phyloP scores from a whole-genome alignment of 352 stramenopile genomes.

The Phytophthora palmivora region DNA sequence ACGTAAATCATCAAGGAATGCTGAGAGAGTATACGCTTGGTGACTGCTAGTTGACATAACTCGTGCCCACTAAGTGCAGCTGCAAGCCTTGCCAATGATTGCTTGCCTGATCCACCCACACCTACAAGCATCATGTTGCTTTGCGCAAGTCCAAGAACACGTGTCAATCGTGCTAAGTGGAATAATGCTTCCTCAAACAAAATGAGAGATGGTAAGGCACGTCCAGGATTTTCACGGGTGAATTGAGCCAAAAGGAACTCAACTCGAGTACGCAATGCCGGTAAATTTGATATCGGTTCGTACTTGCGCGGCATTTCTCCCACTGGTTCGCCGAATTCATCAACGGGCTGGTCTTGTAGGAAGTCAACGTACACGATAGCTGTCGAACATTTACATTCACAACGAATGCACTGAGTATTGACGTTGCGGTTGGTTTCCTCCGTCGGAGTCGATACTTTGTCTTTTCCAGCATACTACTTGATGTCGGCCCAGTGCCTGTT shows the following conservation, averaged over 20 bases:
- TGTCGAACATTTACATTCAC: conserved; percentile 10
- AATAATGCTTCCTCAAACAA: conserved; percentile 92
- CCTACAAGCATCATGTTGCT: conserved; percentile 93
- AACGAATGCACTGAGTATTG: conserved; percentile 24
- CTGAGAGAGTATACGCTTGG: conserved; percentile 88
- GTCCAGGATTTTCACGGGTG: conserved; percentile 81
- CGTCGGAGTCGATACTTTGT: conserved; percentile 20
- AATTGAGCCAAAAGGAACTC: conserved; percentile 77
- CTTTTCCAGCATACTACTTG: conserved; percentile 29
- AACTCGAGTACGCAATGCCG: conserved; percentile 54
- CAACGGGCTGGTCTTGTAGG: conserved; percentile 76
- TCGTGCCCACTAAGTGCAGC: conserved; percentile 79
- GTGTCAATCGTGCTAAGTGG: conserved; percentile 86
- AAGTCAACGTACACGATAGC: conserved; percentile 84
- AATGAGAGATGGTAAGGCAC: conserved; percentile 77
- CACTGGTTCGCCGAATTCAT: conserved; percentile 86
- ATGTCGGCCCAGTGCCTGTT: conserved; percentile 3
- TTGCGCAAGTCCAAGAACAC: conserved; percentile 80
- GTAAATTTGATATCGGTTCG: conserved; percentile 63
- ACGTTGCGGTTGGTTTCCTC: conserved; percentile 8
- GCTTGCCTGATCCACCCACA: conserved; percentile 90
- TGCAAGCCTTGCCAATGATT: conserved; percentile 82
- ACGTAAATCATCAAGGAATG: conserved; percentile 90
- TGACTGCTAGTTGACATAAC: conserved; percentile 89
- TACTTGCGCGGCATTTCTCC: conserved; percentile 87